Evolutionary conservation across 768 basidiomycete genomes (phyloP), one percentile per base, ranked within the genome.

Genomic region (Boletus rufocinnamomeus): DNA sequence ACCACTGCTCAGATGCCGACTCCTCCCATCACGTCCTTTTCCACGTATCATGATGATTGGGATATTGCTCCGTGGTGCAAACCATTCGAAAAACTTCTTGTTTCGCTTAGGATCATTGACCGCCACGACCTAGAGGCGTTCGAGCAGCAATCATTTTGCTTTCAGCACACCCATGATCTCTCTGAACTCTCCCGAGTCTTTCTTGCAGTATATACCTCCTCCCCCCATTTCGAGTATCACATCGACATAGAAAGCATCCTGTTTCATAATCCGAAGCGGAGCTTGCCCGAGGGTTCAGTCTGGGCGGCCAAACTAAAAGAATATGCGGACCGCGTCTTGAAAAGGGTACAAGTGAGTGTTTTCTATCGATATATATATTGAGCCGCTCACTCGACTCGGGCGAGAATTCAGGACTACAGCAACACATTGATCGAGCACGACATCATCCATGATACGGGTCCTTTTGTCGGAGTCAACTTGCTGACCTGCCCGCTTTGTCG

Each of bases 401-500:
- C 17, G 35, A 35, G 23, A 25, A 58, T n/a, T 6, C 21, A 60
- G 55, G 19, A 17, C 16, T 60, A 28, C 32, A 32, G 40, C 0
- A 3, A 35, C 35, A 6, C 21, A 23, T 37, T 60, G 38, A 57
- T 60, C 16, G 11, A 27, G 23, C 4, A 8, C 10, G 37, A 3
- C 11, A 19, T 60, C 30, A 41, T 57, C 25, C 34, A 27, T 0
- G 50, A 60, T 10, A 21, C 38, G 4, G 47, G 27, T 6, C 32
- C 46, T 6, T 60, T 58, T 11, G 11, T 7, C 6, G 4, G 27
- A 2, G 57, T 50, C 19, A 8, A 61, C 14, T 21, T 61, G 28
- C n/a, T 47, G 0, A 61, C 56, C 11, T 61, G 60, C 23, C 52
- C 56, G 4, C 51, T 58, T 11, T 61, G 57, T 50, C 19, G 6